Base-by-base conservation (phyloP, 768 basidiomycete species). In the Astraeus odoratus region DNA sequence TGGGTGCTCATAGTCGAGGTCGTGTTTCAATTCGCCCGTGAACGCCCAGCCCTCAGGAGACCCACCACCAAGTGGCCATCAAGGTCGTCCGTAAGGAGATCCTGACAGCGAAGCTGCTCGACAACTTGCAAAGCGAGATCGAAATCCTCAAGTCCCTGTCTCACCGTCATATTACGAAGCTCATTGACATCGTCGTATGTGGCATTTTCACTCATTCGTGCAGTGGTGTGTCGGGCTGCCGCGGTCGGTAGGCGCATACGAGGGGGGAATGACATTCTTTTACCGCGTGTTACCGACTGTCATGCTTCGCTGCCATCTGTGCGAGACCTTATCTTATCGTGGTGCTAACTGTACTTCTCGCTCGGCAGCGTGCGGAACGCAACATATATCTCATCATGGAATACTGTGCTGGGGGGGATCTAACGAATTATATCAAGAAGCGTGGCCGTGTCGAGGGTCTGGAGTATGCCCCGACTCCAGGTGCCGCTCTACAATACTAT, bases 71-170 rank as follows among this genome's bases (percentile, higher is more conserved):
- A 39, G 87, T 97, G 29, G 96, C 96, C 7, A 84, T 99, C 68
- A 98, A 99, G 74, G 88, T 92, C 7, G 90, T 99, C 44, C 83
- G 86, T 48, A 80, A 85, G 42, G 80, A 86, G 58, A 89, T 83
- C 53, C 78, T 99, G 29, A 92, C 84, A 27, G 72, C 87, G 12
- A 99, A 97, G 67, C 77, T 97, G 15, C 81, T 97, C 47, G 94
- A 98, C 69, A 98, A 97, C 60, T 78, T 98, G n/a, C 92, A 96
- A 63, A 88, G 87, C 55, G 96, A 99, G 73, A 97, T 98, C 47
- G 83, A 91, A 51, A 97, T 99, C 51, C 79, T 98, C 56, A 98
- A 97, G 70, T 82, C 83, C 1, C 77, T 97, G 41, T 87, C 84
- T 4, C 93, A 99, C 65, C 73, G 87, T 34, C 92, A 98, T 67